Percentiles rank a stretch among this genome's conserved stretches.
These are phyloP conservation scores for Penstemon newberryi DNA, from an alignment of 257 asterid genomes.

Conservation along the genomic window DNA sequence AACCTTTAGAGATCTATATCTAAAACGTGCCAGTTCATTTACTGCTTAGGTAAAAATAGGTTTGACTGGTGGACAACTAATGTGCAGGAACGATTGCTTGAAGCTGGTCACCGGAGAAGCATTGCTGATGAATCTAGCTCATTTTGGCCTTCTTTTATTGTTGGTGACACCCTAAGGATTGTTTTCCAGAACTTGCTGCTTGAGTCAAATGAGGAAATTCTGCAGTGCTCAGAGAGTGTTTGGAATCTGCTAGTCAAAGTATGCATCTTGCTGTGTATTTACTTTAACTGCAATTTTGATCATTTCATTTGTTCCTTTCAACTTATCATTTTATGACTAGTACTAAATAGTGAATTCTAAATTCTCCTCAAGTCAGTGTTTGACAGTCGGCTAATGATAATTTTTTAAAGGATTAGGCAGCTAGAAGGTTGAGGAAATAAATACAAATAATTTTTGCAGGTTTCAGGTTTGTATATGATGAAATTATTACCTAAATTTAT, in stretches of 20 bases:
- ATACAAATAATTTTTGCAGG: not conserved
- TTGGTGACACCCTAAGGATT: slow-evolving; percentile 94
- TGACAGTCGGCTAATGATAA: not conserved
- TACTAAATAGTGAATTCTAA: not conserved
- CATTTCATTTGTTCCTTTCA: slow-evolving; percentile 16
- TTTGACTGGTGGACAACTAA: slow-evolving; percentile 21
- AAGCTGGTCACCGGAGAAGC: slow-evolving; percentile 81
- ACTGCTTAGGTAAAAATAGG: slow-evolving; percentile 14
- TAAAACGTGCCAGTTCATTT: slow-evolving; percentile 15
- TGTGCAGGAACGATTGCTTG: slow-evolving; percentile 96
- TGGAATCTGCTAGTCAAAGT: slow-evolving; percentile 91
- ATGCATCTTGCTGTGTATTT: slow-evolving; percentile 30
- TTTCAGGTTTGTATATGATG: slow-evolving; percentile 17
- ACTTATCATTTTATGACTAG: slow-evolving; percentile 1
- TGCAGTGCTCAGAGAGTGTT: slow-evolving; percentile 88
- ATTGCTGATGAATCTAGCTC: slow-evolving; percentile 60
- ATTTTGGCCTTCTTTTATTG: slow-evolving; percentile 94
- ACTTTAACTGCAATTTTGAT: slow-evolving; percentile 17
- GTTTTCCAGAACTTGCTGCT: slow-evolving; percentile 97
- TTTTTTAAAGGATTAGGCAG: not conserved
- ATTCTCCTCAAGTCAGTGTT: not conserved
- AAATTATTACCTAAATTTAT: not conserved
- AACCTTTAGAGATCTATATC: slow-evolving; percentile 2
- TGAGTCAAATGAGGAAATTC: slow-evolving; percentile 88
- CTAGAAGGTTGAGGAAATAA: slow-evolving; percentile 8